Base-by-base conservation (phyloP, 2,329 filamentous ascomycete genomes). In the Fusarium papillatum region DNA sequence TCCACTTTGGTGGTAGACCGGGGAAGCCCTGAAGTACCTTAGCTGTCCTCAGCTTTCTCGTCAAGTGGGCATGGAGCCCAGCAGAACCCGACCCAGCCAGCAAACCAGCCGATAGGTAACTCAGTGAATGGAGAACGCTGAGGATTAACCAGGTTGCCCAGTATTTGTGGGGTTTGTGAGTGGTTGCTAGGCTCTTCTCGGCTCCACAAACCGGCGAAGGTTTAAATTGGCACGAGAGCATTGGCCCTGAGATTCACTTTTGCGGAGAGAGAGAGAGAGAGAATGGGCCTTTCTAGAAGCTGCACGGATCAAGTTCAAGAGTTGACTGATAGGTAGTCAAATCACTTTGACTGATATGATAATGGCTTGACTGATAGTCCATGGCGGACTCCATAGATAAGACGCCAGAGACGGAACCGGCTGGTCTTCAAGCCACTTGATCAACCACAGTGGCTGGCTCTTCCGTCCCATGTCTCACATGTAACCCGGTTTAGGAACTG, bases 1-100 rank as follows among this genome's bases (percentile, higher is more conserved):
- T 78, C 78, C 76, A 73, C 22, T 73, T 80, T 71, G 67, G 76
- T 80, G 71, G 76, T 78, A 79, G 76, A 60, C 69, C 63, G 72
- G 70, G 73, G 75, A 64, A 63, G 43, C 59, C 43, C 29, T 26
- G 65, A 69, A 75, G 72, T 64, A 71, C 67, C 68, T 62, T 41
- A 62, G 38, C 59, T 74, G 71, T 65, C 70, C 72, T 72, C 68
- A 72, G 64, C 71, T 60, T 11, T 17, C 31, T 29, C 22, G 46
- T 50, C 46, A 50, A 50, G 46, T 50, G 46, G 46, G 24, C 48
- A 53, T 34, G 31, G 31, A 34, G 46, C 38, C 11, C 36, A 57
- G 26, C n/a, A 13, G 34, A 38, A 63, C 31, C 31, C 31, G 31
- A 38, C 36, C 41, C 11, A 66, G 43, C 31, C 31, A 34, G 31